phyloP scores from a whole-genome alignment of 768 basidiomycete species.

The Mycena epipterygia region DNA sequence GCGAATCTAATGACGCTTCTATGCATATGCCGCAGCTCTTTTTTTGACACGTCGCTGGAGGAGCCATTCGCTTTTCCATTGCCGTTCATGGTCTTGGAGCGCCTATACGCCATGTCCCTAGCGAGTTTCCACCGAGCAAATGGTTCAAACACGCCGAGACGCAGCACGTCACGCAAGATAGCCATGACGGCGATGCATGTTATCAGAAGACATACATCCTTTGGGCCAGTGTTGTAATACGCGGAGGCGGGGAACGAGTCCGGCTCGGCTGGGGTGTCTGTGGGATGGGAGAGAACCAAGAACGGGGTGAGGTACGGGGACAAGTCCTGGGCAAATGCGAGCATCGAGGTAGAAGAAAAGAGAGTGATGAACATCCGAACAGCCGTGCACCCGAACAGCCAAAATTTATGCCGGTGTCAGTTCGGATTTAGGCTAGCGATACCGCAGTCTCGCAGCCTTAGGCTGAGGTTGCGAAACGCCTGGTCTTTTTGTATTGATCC shows the following conservation, averaged over 20 bases:
- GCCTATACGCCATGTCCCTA: slow-evolving; percentile 58
- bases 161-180: slow-evolving; percentile 82
- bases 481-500: too few relatives aligned
- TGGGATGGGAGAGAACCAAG: slow-evolving; percentile 80
- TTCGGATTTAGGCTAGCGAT: too few relatives aligned
- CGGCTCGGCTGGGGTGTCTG: slow-evolving; percentile 63
- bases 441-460: too few relatives aligned
- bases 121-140: slow-evolving; percentile 84
- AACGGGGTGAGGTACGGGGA: slow-evolving; percentile 74
- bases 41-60: slow-evolving; percentile 43
- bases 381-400: too few relatives aligned
- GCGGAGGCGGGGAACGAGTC: slow-evolving; percentile 81
- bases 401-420: too few relatives aligned
- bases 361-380: too few relatives aligned
- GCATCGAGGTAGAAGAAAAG: slow-evolving; percentile 51
- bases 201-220: slow-evolving; percentile 85
- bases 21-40: slow-evolving; percentile 72
- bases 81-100: slow-evolving; percentile 43
- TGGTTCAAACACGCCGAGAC: slow-evolving; percentile 83
- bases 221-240: slow-evolving; percentile 80
- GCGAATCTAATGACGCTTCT: slow-evolving; percentile 89
- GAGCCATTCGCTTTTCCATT: slow-evolving; percentile 50
- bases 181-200: slow-evolving; percentile 91
- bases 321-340: slow-evolving; percentile 53
- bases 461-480: too few relatives aligned